Conservation (phyloP, 495 filamentous ascomycete genomes). For the Daldinia childiae region DNA sequence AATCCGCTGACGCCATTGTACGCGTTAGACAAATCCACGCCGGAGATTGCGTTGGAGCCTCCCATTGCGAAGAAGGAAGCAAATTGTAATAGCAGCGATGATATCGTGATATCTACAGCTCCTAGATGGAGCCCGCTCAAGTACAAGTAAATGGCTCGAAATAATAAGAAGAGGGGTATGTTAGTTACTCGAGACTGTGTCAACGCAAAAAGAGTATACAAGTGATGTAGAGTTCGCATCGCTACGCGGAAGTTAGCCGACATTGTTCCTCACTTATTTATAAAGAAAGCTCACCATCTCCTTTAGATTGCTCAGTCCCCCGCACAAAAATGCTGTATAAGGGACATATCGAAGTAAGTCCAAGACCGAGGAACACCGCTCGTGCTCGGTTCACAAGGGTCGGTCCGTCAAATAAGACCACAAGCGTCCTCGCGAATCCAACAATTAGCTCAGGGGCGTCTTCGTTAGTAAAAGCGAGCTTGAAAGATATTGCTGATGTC, state of each 20-base stretch:
- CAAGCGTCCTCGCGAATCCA: slow-evolving; percentile 56
- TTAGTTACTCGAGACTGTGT: slow-evolving; percentile 87
- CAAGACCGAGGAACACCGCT: slow-evolving; percentile 64
- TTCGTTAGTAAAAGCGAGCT: slow-evolving; percentile 79
- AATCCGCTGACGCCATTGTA: slow-evolving; percentile 84
- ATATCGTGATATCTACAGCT: slow-evolving; percentile 66
- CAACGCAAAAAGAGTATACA: slow-evolving; percentile 80
- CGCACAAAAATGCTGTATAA: slow-evolving; percentile 41
- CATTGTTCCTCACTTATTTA: background rate
- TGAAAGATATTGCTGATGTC: slow-evolving; percentile 77
- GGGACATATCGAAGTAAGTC: slow-evolving; percentile 51
- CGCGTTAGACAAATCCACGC: slow-evolving; percentile 81
- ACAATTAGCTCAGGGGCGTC: slow-evolving; percentile 86
- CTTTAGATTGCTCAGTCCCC: slow-evolving; percentile 34
- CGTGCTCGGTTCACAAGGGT: slow-evolving; percentile 62
- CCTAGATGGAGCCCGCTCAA: slow-evolving; percentile 59
- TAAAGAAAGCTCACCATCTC: slow-evolving; percentile 37
- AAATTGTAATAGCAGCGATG: slow-evolving; percentile 74
- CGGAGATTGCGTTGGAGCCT: slow-evolving; percentile 91
- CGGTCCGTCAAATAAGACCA: slow-evolving; percentile 54
- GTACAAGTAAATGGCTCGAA: slow-evolving; percentile 66
- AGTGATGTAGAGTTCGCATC: slow-evolving; percentile 65
- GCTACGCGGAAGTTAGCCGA: slow-evolving; percentile 42
- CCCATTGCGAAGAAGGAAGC: slow-evolving; percentile 90
- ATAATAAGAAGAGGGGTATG: slow-evolving; percentile 82